Evolutionary conservation across 1,284 basidiomycete species (phyloP).

Genomic region (Erythrobasidium hasegawianum): DNA sequence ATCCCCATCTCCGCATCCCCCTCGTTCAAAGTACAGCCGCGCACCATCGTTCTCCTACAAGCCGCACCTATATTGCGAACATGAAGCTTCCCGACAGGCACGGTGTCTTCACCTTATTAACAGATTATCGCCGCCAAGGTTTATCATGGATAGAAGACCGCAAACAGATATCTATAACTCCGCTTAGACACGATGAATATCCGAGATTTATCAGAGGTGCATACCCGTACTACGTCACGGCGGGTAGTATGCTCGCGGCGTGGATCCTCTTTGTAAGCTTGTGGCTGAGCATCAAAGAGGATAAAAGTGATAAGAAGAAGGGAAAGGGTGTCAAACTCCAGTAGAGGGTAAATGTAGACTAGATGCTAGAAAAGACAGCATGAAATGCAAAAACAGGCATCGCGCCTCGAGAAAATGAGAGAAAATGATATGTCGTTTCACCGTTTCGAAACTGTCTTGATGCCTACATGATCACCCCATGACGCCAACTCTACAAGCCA

Average conservation of each 20-base stretch:
- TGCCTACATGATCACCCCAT: not conserved
- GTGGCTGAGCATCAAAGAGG: constrained; percentile 59
- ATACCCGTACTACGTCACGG: constrained; percentile 89
- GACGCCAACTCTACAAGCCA: not conserved
- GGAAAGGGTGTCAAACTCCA: constrained; percentile 7
- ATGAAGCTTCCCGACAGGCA: constrained; percentile 91
- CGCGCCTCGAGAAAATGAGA: not conserved
- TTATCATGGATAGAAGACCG: constrained; percentile 68
- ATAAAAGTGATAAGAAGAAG: constrained; percentile 4
- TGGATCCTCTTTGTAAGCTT: constrained; percentile 78
- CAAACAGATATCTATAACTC: constrained; percentile 79
- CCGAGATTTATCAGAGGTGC: constrained; percentile 88
- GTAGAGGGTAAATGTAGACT: constrained; percentile 1
- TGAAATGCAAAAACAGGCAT: not conserved
- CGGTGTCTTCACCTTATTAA: constrained; percentile 93
- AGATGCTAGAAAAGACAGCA: not conserved
- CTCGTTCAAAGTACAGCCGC: constrained; percentile 57
- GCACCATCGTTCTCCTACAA: constrained; percentile 53
- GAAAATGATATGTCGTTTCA: no score
- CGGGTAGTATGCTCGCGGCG: constrained; percentile 75
- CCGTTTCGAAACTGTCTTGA: no score
- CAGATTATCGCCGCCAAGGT: constrained; percentile 84
- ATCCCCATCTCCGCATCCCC: constrained; percentile 80
- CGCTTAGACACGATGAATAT: constrained; percentile 89
- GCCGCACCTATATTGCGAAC: constrained; percentile 62